Evolutionary conservation across 352 stramenopile species (phyloP).

Genomic region (Phytophthora fragariae): DNA sequence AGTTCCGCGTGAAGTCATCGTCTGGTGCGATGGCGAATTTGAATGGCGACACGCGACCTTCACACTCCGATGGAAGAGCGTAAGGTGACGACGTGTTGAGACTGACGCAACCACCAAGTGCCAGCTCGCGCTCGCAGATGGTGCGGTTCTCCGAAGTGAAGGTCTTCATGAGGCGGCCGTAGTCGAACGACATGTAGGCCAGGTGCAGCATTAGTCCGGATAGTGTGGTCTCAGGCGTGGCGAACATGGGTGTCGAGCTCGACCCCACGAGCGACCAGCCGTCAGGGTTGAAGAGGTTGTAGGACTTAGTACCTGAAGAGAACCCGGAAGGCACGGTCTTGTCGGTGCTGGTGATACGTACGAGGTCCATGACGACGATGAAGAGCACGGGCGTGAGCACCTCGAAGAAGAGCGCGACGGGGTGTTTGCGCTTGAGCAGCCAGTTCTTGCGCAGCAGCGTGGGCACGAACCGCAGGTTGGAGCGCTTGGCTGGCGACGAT

Average conservation of each 20-base stretch:
- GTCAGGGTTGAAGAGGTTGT: slow-evolving; percentile 54
- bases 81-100: slow-evolving; percentile 37
- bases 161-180: slow-evolving; percentile 41
- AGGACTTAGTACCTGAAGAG: slow-evolving; percentile 30
- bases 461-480: slow-evolving; percentile 55
- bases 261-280: slow-evolving; percentile 47
- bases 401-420: slow-evolving; percentile 59
- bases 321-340: slow-evolving; percentile 52
- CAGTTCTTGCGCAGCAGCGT: slow-evolving; percentile 82
- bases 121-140: slow-evolving; percentile 34
- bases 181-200: slow-evolving; percentile 39
- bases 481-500: slow-evolving; percentile 13
- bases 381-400: slow-evolving; percentile 68
- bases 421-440: slow-evolving; percentile 77
- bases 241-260: slow-evolving; percentile 43
- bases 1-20: slow-evolving; percentile 50
- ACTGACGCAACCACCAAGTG: slow-evolving; percentile 25
- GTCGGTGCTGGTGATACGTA: slow-evolving; percentile 52
- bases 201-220: slow-evolving; percentile 66
- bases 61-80: slow-evolving; percentile 40
- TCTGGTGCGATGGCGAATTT: slow-evolving; percentile 57
- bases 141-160: slow-evolving; percentile 40
- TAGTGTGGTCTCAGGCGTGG: slow-evolving; percentile 66
- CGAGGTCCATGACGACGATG: slow-evolving; percentile 61
- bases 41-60: slow-evolving; percentile 54